Conservation (phyloP, 495 filamentous ascomycete species). For the Neurospora cerealis region DNA sequence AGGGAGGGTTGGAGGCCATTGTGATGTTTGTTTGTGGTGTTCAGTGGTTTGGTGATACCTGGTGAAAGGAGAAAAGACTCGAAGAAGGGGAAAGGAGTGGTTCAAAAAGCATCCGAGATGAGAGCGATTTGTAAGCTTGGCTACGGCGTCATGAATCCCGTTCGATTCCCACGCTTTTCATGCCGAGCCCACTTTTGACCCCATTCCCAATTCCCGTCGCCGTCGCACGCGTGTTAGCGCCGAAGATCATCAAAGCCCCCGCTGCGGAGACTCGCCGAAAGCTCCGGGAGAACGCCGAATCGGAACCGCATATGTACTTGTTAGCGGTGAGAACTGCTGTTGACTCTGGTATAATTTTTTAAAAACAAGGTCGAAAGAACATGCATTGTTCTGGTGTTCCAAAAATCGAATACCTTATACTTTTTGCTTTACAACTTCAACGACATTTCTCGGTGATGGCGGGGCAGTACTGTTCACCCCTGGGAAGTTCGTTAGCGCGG, state of each 20-base stretch:
- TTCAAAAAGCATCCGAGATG: not conserved
- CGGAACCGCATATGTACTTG: no score
- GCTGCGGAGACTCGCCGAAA: not conserved
- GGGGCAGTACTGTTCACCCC: no score
- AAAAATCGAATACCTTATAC: no score
- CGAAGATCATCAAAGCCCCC: not conserved
- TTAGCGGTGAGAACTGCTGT: not conserved
- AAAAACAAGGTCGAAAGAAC: no score
- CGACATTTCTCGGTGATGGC: no score
- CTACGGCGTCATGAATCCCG: not conserved
- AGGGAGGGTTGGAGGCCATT: slow-evolving; percentile 27
- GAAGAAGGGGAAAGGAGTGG: not conserved
- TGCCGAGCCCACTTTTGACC: not conserved
- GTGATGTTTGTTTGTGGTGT: not conserved
- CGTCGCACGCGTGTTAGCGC: not conserved
- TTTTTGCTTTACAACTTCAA: no score
- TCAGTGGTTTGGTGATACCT: not conserved
- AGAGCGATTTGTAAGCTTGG: not conserved
- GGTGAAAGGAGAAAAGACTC: not conserved
- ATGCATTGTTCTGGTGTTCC: no score
- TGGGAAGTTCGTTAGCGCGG: no score
- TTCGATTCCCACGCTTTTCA: not conserved
- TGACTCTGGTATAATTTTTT: not conserved
- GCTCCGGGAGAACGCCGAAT: not conserved
- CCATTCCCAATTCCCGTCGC: not conserved